Percentiles rank a stretch among this genome's conserved stretches.
These are phyloP conservation scores for Gloeostereum incarnatum DNA, from an alignment of 768 basidiomycete species.

Conservation along the genomic window DNA sequence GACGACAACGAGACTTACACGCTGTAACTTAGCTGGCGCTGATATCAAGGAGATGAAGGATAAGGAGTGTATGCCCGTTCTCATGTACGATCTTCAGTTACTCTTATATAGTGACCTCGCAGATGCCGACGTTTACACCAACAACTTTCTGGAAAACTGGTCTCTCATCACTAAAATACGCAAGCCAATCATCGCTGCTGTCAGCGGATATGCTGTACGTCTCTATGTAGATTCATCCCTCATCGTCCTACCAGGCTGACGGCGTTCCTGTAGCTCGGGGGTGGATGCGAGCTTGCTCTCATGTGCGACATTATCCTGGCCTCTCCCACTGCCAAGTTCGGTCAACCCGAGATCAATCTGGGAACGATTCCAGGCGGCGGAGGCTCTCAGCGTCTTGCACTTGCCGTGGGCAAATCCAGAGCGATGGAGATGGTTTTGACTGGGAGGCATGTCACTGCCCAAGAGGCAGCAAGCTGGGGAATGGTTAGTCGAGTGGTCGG, in stretches of 20 bases:
- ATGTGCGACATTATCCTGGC: conserved; percentile 95
- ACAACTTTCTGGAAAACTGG: conserved; percentile 85
- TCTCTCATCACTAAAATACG: conserved; percentile 56
- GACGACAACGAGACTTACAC: not conserved
- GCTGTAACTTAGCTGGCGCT: conserved; percentile 61
- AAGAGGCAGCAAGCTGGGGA: conserved; percentile 83
- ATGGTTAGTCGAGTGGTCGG: conserved; percentile 75
- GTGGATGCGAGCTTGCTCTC: conserved; percentile 93
- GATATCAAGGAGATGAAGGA: conserved; percentile 99
- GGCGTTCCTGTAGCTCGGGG: conserved; percentile 62
- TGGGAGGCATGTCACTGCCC: conserved; percentile 70
- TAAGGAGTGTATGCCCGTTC: conserved; percentile 60
- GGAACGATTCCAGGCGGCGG: conserved; percentile 94
- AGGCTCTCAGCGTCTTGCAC: conserved; percentile 85
- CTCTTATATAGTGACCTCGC: conserved; percentile 1
- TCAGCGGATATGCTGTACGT: conserved; percentile 87
- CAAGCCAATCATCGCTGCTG: conserved; percentile 95
- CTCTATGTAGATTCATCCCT: not conserved
- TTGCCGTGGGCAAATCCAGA: conserved; percentile 82
- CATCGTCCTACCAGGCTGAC: not conserved
- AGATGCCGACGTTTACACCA: conserved; percentile 85
- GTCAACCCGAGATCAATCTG: conserved; percentile 94
- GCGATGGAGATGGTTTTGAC: conserved; percentile 94
- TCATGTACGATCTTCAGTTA: not conserved
- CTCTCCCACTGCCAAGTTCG: conserved; percentile 84